A percentile compares a stretch with the other conserved stretches of the same genome.
These are phyloP conservation scores for Pyrenochaeta sp. DNA, from an alignment of 2,329 filamentous ascomycete genomes.

Conservation along the genomic window DNA sequence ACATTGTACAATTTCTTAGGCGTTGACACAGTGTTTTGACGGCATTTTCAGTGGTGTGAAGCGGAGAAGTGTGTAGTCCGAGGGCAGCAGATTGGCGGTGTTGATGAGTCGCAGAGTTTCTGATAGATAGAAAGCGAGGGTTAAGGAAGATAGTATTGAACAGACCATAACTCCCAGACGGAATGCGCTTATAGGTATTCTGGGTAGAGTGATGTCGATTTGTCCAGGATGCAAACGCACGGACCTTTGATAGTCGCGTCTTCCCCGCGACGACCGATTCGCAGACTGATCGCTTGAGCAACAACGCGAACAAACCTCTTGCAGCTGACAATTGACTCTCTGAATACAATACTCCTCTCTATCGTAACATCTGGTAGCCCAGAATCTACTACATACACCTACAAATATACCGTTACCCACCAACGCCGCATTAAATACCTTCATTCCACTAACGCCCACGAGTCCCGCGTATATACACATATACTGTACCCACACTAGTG, in stretches of 20 bases:
- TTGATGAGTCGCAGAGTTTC: neutral
- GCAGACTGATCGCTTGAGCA: neutral
- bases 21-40: slow-evolving; percentile 17
- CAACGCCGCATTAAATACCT: no score
- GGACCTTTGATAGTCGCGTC: slow-evolving; percentile 26
- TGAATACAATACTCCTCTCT: neutral
- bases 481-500: no score
- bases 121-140: slow-evolving; percentile 3
- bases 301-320: neutral
- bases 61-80: slow-evolving; percentile 2
- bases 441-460: no score
- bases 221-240: slow-evolving; percentile 11
- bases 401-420: no score
- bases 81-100: slow-evolving; percentile 3
- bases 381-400: no score
- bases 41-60: slow-evolving; percentile 8
- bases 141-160: slow-evolving; percentile 22
- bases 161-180: no score
- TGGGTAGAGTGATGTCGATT: neutral
- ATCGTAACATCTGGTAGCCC: neutral
- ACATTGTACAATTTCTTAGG: slow-evolving; percentile 21
- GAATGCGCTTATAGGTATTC: no score
- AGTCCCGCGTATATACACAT: no score
- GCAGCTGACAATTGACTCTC: neutral
- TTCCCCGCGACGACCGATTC: slow-evolving; percentile 26